A percentile compares a stretch with the other conserved stretches of the same genome.
Evolutionary conservation across 2,329 filamentous ascomycete species (phyloP).

Genomic region (Ilyonectria sp.): DNA sequence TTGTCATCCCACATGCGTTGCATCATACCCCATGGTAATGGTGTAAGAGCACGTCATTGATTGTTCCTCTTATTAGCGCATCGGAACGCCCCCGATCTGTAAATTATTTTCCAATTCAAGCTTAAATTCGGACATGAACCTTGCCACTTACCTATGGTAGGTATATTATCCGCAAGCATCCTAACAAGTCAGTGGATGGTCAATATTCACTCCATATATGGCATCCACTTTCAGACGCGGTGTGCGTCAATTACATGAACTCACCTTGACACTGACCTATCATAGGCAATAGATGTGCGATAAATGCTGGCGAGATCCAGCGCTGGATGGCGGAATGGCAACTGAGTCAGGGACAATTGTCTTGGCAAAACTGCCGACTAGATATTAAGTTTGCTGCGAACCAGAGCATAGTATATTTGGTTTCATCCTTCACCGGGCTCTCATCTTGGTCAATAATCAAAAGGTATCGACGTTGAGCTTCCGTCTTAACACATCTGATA

Average conservation of each 20-base stretch:
- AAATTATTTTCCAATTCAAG: background rate
- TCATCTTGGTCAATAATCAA: background rate
- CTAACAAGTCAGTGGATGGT: background rate
- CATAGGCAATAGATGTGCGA: background rate
- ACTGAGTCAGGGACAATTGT: background rate
- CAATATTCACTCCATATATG: background rate
- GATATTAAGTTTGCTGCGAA: background rate
- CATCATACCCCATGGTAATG: constrained; percentile 25
- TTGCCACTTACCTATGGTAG: background rate
- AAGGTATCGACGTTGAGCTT: background rate
- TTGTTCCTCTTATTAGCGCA: background rate
- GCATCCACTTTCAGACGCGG: background rate
- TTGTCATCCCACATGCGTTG: constrained; percentile 1
- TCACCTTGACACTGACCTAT: background rate
- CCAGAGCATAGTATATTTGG: background rate
- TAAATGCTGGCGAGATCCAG: background rate
- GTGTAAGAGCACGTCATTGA: constrained; percentile 30
- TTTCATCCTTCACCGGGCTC: background rate
- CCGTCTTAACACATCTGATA: background rate
- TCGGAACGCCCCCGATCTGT: background rate
- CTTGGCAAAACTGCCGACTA: background rate
- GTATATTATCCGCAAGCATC: background rate
- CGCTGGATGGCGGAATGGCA: background rate
- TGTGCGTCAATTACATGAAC: background rate
- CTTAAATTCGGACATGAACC: background rate